A percentile compares a stretch with the other conserved stretches of the same genome.
Conservation (phyloP, 2,329 filamentous ascomycete species). For the Penicillium hesseltinei region DNA sequence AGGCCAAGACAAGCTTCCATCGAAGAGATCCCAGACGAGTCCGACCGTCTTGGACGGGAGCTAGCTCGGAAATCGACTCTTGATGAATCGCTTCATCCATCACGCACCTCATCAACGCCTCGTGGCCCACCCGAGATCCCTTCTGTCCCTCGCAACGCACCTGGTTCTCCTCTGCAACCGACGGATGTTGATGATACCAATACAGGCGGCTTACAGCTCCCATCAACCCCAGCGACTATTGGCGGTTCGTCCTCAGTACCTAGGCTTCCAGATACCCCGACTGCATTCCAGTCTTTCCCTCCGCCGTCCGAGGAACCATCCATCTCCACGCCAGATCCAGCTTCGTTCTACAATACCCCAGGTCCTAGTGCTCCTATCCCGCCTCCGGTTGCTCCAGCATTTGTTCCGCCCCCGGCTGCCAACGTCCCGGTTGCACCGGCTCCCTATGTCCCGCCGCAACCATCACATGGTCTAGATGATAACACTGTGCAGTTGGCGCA, state of each 20-base stretch:
- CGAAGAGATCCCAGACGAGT: constrained; percentile 60
- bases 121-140: constrained; percentile 31
- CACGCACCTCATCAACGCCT: constrained; percentile 42
- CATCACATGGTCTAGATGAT: constrained; percentile 55
- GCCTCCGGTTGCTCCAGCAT: constrained; percentile 17
- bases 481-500: constrained; percentile 76
- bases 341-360: constrained; percentile 22
- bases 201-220: constrained; percentile 34
- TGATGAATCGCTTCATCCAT: constrained; percentile 52
- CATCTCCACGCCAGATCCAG: constrained; percentile 20
- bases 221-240: constrained; percentile 40
- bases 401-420: constrained; percentile 14
- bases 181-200: constrained; percentile 40
- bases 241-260: constrained; percentile 28
- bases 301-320: constrained; percentile 36
- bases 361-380: constrained; percentile 17
- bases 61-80: constrained; percentile 50
- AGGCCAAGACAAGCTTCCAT: constrained; percentile 54
- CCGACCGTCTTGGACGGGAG: constrained; percentile 46
- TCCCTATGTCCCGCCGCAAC: constrained; percentile 22
- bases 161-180: constrained; percentile 24
- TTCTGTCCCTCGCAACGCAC: constrained; percentile 25
- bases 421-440: constrained; percentile 28
- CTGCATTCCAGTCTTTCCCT: constrained; percentile 43
- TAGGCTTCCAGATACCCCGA: constrained; percentile 37